Evolutionary conservation across 352 stramenopile genomes (phyloP).

Genomic region (Pythium coloratum): DNA sequence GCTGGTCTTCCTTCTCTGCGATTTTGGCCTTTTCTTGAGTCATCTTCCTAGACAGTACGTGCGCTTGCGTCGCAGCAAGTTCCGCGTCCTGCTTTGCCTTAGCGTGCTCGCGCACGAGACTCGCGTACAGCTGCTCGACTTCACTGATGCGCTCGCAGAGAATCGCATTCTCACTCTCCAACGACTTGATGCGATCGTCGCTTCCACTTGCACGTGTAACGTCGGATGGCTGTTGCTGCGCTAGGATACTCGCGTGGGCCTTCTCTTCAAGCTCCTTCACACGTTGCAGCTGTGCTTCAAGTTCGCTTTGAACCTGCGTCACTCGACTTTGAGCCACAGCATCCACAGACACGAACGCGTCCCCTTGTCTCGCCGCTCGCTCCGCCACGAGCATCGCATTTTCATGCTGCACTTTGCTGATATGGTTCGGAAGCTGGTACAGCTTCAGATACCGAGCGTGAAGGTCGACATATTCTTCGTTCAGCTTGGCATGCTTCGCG

Average conservation of each 20-base stretch:
- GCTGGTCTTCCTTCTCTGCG: constrained; percentile 60
- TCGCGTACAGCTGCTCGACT: constrained; percentile 74
- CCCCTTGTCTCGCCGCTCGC: constrained; percentile 21
- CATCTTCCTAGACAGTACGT: constrained; percentile 43
- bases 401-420: constrained; percentile 48
- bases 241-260: constrained; percentile 7
- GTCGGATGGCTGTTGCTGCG: neutral
- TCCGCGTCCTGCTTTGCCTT: constrained; percentile 69
- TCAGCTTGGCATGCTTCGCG: constrained; percentile 40
- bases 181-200: constrained; percentile 14
- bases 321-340: constrained; percentile 39
- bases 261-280: constrained; percentile 55
- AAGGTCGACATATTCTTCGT: constrained; percentile 43
- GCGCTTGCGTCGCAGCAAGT: constrained; percentile 64
- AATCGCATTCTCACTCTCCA: constrained; percentile 57
- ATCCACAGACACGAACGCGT: constrained; percentile 19
- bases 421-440: constrained; percentile 44
- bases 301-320: constrained; percentile 49
- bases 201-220: neutral
- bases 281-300: constrained; percentile 35
- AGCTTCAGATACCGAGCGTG: constrained; percentile 53
- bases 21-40: constrained; percentile 45
- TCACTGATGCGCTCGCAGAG: constrained; percentile 68
- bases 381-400: constrained; percentile 51
- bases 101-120: constrained; percentile 53